phyloP scores from a whole-genome alignment of 495 filamentous ascomycete genomes.

The Rostrohypoxylon terebratum region DNA sequence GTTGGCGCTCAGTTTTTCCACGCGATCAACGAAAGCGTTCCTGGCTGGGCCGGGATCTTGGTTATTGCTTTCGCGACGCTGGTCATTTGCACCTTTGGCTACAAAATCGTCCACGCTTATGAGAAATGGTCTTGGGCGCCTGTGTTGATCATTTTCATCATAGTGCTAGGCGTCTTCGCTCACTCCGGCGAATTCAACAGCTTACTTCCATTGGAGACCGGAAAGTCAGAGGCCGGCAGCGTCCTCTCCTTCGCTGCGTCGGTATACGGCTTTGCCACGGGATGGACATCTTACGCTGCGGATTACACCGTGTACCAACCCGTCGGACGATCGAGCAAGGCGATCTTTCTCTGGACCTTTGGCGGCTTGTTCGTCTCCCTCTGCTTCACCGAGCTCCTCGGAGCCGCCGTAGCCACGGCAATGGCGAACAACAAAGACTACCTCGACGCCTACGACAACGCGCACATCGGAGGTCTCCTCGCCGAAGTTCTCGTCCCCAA shows the following conservation, averaged over 20 bases:
- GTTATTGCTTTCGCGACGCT: constrained; percentile 80
- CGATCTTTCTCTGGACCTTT: constrained; percentile 77
- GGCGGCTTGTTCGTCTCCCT: constrained; percentile 77
- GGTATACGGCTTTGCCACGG: constrained; percentile 82
- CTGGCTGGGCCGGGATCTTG: constrained; percentile 80
- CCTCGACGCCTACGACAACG: constrained; percentile 66
- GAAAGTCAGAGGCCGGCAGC: constrained; percentile 70
- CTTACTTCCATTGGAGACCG: constrained; percentile 70
- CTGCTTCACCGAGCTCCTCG: constrained; percentile 82
- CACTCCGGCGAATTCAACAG: constrained; percentile 79
- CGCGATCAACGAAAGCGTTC: constrained; percentile 76
- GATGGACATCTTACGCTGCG: constrained; percentile 83
- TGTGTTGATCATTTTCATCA: constrained; percentile 79
- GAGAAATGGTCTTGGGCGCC: constrained; percentile 86
- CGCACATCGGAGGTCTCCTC: constrained; percentile 78
- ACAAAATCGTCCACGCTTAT: constrained; percentile 83
- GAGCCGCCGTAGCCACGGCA: constrained; percentile 77
- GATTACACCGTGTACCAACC: constrained; percentile 91
- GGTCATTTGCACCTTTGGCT: constrained; percentile 78
- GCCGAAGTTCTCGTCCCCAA: constrained; percentile 72
- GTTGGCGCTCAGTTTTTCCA: constrained; percentile 86
- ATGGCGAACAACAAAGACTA: constrained; percentile 68
- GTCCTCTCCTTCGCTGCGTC: constrained; percentile 79
- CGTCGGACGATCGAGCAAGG: constrained; percentile 63
- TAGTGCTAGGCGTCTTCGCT: constrained; percentile 78